Evolutionary conservation across 2,329 filamentous ascomycete species (phyloP).

Genomic region (Talaromyces sp.): DNA sequence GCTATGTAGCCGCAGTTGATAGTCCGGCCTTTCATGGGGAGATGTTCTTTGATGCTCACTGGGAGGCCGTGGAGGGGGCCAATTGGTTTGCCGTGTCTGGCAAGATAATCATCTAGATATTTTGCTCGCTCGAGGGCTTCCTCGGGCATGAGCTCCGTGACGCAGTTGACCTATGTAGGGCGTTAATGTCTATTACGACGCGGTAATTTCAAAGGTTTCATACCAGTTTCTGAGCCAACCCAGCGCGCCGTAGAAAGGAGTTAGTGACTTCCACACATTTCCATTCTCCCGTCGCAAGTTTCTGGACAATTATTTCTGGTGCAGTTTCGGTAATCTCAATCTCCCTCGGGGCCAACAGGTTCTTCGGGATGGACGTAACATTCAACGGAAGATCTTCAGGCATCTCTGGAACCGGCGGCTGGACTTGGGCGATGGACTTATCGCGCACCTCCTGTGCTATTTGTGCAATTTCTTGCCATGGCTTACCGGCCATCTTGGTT

Average conservation of each 20-base stretch:
- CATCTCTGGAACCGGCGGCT: conserved; percentile 36
- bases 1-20: conserved; percentile 10
- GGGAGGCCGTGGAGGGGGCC: conserved; percentile 42
- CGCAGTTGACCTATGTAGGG: conserved; percentile 22
- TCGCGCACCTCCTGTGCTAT: conserved; percentile 38
- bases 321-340: conserved; percentile 50
- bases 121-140: conserved; percentile 35
- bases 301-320: conserved; percentile 23
- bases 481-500: conserved; percentile 3
- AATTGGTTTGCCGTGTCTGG: conserved; percentile 26
- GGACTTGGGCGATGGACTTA: conserved; percentile 33
- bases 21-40: conserved; percentile 14
- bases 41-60: conserved; percentile 36
- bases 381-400: conserved; percentile 29
- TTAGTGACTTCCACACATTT: conserved; percentile 46
- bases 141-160: conserved; percentile 38
- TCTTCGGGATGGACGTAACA: conserved; percentile 38
- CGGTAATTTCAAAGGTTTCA: conserved; percentile 42
- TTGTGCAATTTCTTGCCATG: conserved; percentile 38
- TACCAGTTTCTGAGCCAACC: conserved; percentile 26
- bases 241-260: conserved; percentile 39
- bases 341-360: conserved; percentile 47
- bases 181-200: conserved; percentile 29
- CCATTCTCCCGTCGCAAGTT: conserved; percentile 30
- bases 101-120: conserved; percentile 35